Percentiles rank a stretch among this genome's conserved stretches.
These are phyloP conservation scores for Phyllosticta paracitricarpa DNA, from an alignment of 2,329 filamentous ascomycete species.

Conservation along the genomic window DNA sequence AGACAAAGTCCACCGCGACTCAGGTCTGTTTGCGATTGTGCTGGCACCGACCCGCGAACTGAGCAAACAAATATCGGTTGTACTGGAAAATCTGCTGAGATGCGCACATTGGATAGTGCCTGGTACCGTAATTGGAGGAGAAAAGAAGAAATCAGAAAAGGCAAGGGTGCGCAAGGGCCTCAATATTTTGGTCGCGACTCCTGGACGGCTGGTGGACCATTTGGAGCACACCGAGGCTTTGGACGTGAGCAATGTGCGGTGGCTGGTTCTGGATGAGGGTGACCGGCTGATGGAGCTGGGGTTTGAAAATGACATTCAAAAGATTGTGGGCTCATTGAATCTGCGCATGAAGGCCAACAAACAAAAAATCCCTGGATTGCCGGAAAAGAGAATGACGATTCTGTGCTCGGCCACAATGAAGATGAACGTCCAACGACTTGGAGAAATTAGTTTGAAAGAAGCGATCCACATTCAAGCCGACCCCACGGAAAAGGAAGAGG, in stretches of 20 bases:
- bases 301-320: conserved; percentile 87
- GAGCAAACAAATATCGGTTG: conserved; percentile 83
- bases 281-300: conserved; percentile 98
- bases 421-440: conserved; percentile 87
- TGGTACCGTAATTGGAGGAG: conserved; percentile 67
- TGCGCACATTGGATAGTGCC: conserved; percentile 91
- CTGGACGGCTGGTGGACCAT: conserved; percentile 83
- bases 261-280: conserved; percentile 91
- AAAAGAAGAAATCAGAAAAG: conserved; percentile 76
- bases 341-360: conserved; percentile 50
- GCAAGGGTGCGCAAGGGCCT: conserved; percentile 86
- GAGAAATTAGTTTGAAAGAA: conserved; percentile 90
- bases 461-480: conserved; percentile 76
- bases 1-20: conserved; percentile 61
- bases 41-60: conserved; percentile 87
- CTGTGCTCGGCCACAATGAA: conserved; percentile 97
- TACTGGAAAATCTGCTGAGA: conserved; percentile 75
- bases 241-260: conserved; percentile 79
- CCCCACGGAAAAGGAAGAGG: conserved; percentile 41
- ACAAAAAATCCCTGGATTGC: conserved; percentile 55
- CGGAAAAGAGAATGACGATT: conserved; percentile 70
- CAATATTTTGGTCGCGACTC: conserved; percentile 92
- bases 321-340: conserved; percentile 72
- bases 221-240: conserved; percentile 84
- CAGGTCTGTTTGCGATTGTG: conserved; percentile 88